Percentiles rank a stretch among this genome's conserved stretches.
phyloP scores from a whole-genome alignment of 371 early-diverging fungal species.

The Mortierella polycephala region DNA sequence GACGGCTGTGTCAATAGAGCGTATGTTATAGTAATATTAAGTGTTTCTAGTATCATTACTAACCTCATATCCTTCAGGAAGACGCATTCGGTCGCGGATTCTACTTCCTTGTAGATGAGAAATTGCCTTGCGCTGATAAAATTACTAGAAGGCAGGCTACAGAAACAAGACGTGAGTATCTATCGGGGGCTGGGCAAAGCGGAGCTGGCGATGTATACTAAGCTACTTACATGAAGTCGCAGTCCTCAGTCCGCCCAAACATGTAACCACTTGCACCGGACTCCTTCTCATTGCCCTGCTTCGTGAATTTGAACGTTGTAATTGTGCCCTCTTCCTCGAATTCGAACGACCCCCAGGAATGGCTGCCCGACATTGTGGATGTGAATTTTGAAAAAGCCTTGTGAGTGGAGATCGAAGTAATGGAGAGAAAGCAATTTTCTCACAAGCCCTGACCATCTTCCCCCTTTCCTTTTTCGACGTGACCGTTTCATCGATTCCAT shows the following conservation, averaged over 20 bases:
- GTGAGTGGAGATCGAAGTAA: not conserved
- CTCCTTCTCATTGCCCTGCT: conserved; percentile 20
- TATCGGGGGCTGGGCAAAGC: no score
- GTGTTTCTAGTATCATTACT: conserved; percentile 11
- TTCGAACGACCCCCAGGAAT: conserved; percentile 24
- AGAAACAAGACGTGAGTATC: not conserved
- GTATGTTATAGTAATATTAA: not conserved
- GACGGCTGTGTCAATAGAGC: not conserved
- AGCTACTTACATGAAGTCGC: conserved; percentile 65
- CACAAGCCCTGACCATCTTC: not conserved
- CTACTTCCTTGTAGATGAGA: conserved; percentile 68
- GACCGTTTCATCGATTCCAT: conserved; percentile 1
- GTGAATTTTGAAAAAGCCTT: not conserved
- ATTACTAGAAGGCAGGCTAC: conserved; percentile 20
- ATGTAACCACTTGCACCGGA: conserved; percentile 64
- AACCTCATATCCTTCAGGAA: conserved; percentile 51
- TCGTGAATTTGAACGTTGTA: conserved; percentile 9
- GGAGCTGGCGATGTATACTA: no score
- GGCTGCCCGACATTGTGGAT: conserved; percentile 4
- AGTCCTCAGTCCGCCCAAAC: conserved; percentile 67
- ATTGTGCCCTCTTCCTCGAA: not conserved
- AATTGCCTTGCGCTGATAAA: conserved; percentile 76
- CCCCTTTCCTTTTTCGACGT: conserved; percentile 3
- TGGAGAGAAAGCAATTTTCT: conserved; percentile 1
- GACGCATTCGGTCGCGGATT: conserved; percentile 8